Evolutionary conservation across 257 asterid genomes (phyloP), one percentile per base, ranked within the genome.

Genomic region (Petunia secreta): DNA sequence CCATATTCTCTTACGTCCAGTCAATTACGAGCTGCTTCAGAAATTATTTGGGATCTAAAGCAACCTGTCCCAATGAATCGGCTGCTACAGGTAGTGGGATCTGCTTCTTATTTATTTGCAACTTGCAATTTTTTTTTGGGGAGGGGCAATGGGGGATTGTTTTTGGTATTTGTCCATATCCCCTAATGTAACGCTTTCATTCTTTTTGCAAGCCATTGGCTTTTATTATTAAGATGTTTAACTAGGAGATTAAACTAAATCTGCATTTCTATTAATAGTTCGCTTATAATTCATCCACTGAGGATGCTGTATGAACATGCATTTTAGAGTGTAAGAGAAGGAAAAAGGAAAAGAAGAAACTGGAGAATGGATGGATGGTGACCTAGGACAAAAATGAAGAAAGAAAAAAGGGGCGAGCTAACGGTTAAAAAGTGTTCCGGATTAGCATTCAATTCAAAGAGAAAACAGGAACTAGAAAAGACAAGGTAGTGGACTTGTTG

Each of bases 31-130:
- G 98, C 99, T 81, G 85, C 87, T 53, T 91, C 98, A 80, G 98
- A 95, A 87, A 95, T 95, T 83, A 93, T 95, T 76, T 95, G 97
- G 97, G 98, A 95, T 88, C 89, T 95, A 68, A 93, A 90, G 85
- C 93, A 91, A 82, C 97, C 93, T 38, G 95, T 95, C 57, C 98
- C 99, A 16, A 95, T 95, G 99, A 95, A 93, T 83, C 92, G 98
- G 76, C 89, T 95, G 63, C 83, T 95, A 78, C 99, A 95, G 99
- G 99, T 93, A 75, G 44, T 71, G 62, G 52, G 43, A 34, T 48
- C 44, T 71, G 14, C 34, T 50, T 25, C 25, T 25, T 25, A 25
- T 25, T 48, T 34, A 71, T 6, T 71, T 25, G 34, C 50, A 48
- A 11, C 44, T 71, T 48, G 60, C 77, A 48, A 48, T 10, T 48